Conservation (phyloP, 306 rosid genomes). For the Fragaria iinumae region DNA sequence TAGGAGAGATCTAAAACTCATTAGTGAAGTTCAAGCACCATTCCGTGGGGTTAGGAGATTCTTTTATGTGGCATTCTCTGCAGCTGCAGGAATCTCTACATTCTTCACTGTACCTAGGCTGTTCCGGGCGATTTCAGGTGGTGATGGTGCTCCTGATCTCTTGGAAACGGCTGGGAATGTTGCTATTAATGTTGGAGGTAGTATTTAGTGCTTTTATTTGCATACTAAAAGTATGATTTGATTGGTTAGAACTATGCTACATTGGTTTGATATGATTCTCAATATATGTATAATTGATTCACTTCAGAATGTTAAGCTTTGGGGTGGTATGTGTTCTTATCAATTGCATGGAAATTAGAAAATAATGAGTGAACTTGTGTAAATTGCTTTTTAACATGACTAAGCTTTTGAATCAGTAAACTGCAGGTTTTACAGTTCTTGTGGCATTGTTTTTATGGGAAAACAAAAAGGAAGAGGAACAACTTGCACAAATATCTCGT, state of each 20-base stretch:
- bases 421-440: conserved; percentile 73
- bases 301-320: background rate
- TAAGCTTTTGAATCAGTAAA: conserved; percentile 66
- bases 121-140: conserved; percentile 63
- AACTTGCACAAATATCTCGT: conserved; percentile 78
- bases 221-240: background rate
- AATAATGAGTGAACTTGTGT: conserved; percentile 12
- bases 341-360: background rate
- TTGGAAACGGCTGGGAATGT: conserved; percentile 85
- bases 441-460: conserved; percentile 93
- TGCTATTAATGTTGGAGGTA: conserved; percentile 91
- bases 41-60: conserved; percentile 92
- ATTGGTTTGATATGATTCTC: conserved; percentile 8
- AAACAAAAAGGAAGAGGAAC: conserved; percentile 94
- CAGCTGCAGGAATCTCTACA: conserved; percentile 88
- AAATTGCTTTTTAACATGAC: conserved; percentile 48
- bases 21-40: conserved; percentile 99
- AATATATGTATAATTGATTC: background rate
- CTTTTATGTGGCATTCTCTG: conserved; percentile 75
- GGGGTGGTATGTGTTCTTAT: background rate
- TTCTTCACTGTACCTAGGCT: conserved; percentile 73
- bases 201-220: conserved; percentile 28
- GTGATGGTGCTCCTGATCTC: conserved; percentile 83
- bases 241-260: conserved; percentile 7
- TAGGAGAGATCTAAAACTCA: conserved; percentile 97